These are phyloP conservation scores for Candida namnaoensis DNA, from an alignment of 805 yeast genomes.

Conservation along the genomic window DNA sequence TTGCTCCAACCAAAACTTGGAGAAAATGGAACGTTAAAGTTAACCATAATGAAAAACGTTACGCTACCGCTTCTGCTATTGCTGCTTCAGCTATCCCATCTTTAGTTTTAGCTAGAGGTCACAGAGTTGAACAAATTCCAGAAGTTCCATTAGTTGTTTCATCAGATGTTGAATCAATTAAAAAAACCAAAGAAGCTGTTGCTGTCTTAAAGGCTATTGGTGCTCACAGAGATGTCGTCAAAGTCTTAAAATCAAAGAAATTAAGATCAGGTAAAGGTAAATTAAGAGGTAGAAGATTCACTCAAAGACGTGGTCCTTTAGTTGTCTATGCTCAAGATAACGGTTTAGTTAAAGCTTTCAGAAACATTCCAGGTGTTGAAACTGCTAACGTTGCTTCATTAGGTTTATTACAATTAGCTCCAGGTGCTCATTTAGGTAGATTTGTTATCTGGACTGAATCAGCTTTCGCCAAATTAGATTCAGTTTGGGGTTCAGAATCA, in stretches of 20 bases:
- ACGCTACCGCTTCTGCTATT: slow-evolving; percentile 99
- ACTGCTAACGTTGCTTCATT: slow-evolving; percentile 86
- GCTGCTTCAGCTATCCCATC: slow-evolving; percentile 99
- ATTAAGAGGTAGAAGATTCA: slow-evolving; percentile 98
- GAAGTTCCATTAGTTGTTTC: slow-evolving; percentile 98
- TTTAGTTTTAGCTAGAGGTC: slow-evolving; percentile 98
- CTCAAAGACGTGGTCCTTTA: slow-evolving; percentile 99
- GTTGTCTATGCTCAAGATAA: slow-evolving; percentile 97
- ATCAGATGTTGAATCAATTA: slow-evolving; percentile 83
- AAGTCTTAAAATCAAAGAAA: slow-evolving; percentile 97
- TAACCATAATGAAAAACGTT: slow-evolving; percentile 99
- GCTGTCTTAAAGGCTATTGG: slow-evolving; percentile 97
- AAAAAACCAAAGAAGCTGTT: slow-evolving; percentile 98
- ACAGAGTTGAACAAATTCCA: slow-evolving; percentile 96
- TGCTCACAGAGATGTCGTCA: slow-evolving; percentile 96
- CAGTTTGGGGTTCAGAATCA: slow-evolving; percentile 93
- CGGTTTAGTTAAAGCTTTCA: slow-evolving; percentile 96
- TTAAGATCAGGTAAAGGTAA: slow-evolving; percentile 99
- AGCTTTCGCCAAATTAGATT: slow-evolving; percentile 95
- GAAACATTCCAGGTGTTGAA: slow-evolving; percentile 99
- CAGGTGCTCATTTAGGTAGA: slow-evolving; percentile 99
- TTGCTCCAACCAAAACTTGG: slow-evolving; percentile 99
- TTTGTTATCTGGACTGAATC: slow-evolving; percentile 99
- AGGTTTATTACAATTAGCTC: slow-evolving; percentile 97
- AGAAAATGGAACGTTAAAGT: slow-evolving; percentile 99